Evolutionary conservation across 1,139 yeast species (phyloP).

Genomic region (Blastobotrys arbuscula): DNA sequence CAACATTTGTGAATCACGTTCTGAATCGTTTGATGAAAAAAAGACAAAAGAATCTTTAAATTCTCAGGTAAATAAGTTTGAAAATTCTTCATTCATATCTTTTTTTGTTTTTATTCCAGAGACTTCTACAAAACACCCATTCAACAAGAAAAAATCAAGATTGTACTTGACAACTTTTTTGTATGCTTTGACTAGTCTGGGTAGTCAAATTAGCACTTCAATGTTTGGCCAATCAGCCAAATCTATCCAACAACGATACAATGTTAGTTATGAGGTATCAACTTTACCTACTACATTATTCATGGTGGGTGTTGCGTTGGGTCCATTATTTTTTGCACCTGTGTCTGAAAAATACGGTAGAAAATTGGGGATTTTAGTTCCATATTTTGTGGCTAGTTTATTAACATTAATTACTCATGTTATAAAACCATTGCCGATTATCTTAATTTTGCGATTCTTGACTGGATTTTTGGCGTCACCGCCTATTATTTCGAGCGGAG

Average conservation of each 20-base stretch:
- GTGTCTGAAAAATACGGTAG: conserved; percentile 19
- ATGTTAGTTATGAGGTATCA: conserved; percentile 12
- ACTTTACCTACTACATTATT: conserved; percentile 17
- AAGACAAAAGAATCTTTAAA: neutral
- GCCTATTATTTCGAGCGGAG: conserved; percentile 20
- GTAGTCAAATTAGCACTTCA: conserved; percentile 17
- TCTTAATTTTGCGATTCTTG: conserved; percentile 16
- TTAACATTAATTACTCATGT: conserved; percentile 11
- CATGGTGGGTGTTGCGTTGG: conserved; percentile 18
- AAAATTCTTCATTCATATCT: neutral
- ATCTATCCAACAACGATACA: conserved; percentile 6
- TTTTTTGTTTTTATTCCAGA: conserved; percentile 4
- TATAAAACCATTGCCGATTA: conserved; percentile 10
- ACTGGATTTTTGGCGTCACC: conserved; percentile 19
- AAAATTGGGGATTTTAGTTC: conserved; percentile 13
- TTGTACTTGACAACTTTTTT: conserved; percentile 9
- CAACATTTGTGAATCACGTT: neutral
- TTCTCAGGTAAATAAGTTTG: too few relatives aligned
- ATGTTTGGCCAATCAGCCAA: conserved; percentile 16
- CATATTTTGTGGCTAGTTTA: conserved; percentile 13
- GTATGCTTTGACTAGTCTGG: conserved; percentile 19
- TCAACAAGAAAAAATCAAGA: conserved; percentile 1
- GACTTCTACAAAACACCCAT: conserved; percentile 7
- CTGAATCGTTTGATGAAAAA: neutral
- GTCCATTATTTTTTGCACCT: conserved; percentile 19